Conservation (phyloP, 1,139 yeast species). For the Pichia sp. region DNA sequence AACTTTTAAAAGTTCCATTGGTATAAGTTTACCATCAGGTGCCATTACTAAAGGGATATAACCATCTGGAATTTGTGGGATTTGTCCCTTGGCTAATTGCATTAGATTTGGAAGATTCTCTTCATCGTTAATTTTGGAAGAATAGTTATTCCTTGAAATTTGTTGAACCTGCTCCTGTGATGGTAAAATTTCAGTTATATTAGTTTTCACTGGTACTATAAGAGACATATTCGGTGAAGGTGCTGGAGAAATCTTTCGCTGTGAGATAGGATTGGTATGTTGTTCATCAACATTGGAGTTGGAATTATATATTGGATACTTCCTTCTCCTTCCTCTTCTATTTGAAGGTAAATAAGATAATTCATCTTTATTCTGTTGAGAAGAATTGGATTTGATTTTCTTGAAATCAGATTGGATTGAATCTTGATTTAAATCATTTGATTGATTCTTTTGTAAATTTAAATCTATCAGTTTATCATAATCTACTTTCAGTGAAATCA, state of each 20-base stretch:
- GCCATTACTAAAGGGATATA: conserved; percentile 26
- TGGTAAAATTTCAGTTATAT: neutral
- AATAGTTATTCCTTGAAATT: neutral
- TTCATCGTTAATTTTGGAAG: neutral
- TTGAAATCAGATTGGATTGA: no score
- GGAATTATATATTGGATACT: neutral
- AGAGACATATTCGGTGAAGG: no score
- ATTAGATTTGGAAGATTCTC: conserved; percentile 13
- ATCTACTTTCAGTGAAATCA: neutral
- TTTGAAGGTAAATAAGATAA: neutral
- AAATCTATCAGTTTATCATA: neutral
- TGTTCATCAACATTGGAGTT: neutral
- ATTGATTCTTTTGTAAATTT: neutral
- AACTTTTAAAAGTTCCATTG: conserved; percentile 21
- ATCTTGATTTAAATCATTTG: no score
- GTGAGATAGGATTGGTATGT: no score
- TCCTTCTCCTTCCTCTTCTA: neutral
- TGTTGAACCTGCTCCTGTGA: neutral
- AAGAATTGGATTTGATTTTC: neutral
- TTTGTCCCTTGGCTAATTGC: conserved; percentile 13
- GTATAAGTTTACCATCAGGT: conserved; percentile 24
- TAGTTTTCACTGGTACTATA: no score
- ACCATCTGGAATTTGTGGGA: conserved; percentile 22
- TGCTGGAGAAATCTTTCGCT: no score
- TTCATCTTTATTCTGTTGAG: neutral